A percentile compares a stretch with the other conserved stretches of the same genome.
These are phyloP conservation scores for Macaranga tanarius DNA, from an alignment of 441 rosid genomes.

Conservation along the genomic window DNA sequence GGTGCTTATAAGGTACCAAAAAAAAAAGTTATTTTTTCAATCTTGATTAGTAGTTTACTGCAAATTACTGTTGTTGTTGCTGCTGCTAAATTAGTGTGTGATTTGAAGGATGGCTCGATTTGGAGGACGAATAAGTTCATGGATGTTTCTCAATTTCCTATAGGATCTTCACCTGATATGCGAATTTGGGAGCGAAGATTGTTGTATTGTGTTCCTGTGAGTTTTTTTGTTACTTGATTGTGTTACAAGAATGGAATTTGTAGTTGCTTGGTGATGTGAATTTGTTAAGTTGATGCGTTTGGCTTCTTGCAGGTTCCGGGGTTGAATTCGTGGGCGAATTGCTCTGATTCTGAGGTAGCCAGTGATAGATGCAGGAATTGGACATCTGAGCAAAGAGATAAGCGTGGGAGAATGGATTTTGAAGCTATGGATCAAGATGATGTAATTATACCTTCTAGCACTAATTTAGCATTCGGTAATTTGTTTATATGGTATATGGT, in stretches of 20 bases:
- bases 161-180: constrained; percentile 50
- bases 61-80: constrained; percentile 15
- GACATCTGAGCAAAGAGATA: constrained; percentile 57
- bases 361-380: constrained; percentile 29
- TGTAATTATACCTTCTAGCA: constrained; percentile 29
- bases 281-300: constrained; percentile 1
- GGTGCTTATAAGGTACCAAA: constrained; percentile 73
- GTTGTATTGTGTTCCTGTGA: constrained; percentile 76
- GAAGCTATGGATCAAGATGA: constrained; percentile 54
- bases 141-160: constrained; percentile 59
- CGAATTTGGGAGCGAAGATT: constrained; percentile 82
- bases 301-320: constrained; percentile 62
- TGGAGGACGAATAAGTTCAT: constrained; percentile 90
- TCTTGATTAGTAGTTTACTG: too few relatives aligned
- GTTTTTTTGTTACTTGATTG: constrained; percentile 18
- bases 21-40: too few relatives aligned
- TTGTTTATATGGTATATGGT: not conserved
- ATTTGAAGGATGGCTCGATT: constrained; percentile 51
- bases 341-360: constrained; percentile 38
- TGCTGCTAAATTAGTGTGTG: constrained; percentile 4
- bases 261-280: not conserved
- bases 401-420: constrained; percentile 65
- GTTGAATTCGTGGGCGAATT: constrained; percentile 72
- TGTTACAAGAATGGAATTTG: too few relatives aligned
- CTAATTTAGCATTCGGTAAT: not conserved